Evolutionary conservation across 2,329 filamentous ascomycete species (phyloP).

Genomic region (Cercospora sp.): DNA sequence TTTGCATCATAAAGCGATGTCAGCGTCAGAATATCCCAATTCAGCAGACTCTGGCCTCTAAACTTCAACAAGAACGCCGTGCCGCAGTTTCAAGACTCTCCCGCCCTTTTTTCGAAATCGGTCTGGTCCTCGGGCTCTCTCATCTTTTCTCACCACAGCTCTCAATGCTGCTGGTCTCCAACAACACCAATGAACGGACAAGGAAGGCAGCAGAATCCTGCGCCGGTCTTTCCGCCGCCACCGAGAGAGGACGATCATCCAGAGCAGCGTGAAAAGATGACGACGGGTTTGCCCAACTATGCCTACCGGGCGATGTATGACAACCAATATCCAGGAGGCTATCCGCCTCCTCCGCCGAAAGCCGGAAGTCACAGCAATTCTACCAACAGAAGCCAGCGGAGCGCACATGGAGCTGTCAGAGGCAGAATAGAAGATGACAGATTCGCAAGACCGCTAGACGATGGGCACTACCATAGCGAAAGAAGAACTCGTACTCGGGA

Average conservation of each 20-base stretch:
- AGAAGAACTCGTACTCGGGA: constrained; percentile 2
- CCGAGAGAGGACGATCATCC: not conserved
- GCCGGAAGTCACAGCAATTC: constrained; percentile 15
- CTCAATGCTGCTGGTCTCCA: not conserved
- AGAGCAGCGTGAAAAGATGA: constrained; percentile 10
- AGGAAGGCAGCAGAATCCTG: constrained; percentile 14
- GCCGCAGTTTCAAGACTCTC: not conserved
- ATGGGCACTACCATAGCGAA: constrained; percentile 4
- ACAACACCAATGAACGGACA: constrained; percentile 5
- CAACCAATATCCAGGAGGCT: constrained; percentile 9
- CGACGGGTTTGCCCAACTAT: constrained; percentile 10
- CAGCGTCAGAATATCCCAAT: constrained; percentile 5
- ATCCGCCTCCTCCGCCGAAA: constrained; percentile 6
- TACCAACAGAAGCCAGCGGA: constrained; percentile 14
- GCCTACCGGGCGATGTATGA: constrained; percentile 18
- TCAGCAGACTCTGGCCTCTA: not conserved
- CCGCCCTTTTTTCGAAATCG: not conserved
- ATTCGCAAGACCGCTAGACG: constrained; percentile 1
- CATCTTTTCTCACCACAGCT: not conserved
- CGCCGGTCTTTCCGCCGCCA: constrained; percentile 11
- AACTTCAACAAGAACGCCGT: not conserved
- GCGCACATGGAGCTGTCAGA: constrained; percentile 11
- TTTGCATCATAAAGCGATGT: constrained; percentile 4
- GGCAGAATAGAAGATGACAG: constrained; percentile 16
- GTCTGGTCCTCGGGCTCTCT: not conserved